Conservation (phyloP, 805 yeast species). For the Cyberlindnera subsufficiens region DNA sequence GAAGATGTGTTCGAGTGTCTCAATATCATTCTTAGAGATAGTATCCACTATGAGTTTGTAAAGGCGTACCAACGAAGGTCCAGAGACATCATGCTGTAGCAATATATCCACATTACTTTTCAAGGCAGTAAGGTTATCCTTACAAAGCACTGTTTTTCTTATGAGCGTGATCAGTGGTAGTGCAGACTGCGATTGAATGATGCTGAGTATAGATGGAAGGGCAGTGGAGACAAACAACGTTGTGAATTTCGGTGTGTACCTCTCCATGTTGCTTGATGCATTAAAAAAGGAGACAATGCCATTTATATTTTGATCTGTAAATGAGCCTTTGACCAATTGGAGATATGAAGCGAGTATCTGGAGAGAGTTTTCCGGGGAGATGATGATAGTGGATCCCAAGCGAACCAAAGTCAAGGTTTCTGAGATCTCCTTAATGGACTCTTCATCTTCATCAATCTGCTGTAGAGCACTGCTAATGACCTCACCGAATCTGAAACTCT, state of each 20-base stretch:
- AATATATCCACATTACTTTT: conserved; percentile 27
- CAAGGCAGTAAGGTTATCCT: conserved; percentile 20
- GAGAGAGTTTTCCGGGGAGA: conserved; percentile 13
- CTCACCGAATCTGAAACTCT: conserved; percentile 37
- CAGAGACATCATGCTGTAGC: conserved; percentile 19
- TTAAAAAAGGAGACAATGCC: conserved; percentile 15
- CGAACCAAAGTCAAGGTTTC: conserved; percentile 13
- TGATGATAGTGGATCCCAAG: conserved; percentile 6
- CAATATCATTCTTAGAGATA: conserved; percentile 25
- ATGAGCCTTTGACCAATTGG: conserved; percentile 13
- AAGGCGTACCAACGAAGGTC: conserved; percentile 22
- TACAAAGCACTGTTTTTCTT: conserved; percentile 24
- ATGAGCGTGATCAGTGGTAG: conserved; percentile 16
- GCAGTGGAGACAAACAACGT: conserved; percentile 14
- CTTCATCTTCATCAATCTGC: conserved; percentile 2
- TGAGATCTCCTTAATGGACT: conserved; percentile 5
- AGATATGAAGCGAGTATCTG: conserved; percentile 15
- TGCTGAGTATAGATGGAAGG: conserved; percentile 12
- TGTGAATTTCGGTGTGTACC: conserved; percentile 14
- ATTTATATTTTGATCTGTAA: background rate
- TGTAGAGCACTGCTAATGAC: conserved; percentile 23
- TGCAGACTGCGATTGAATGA: background rate
- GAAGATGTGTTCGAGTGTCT: conserved; percentile 43
- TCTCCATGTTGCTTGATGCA: conserved; percentile 9
- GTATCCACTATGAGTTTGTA: conserved; percentile 27